Evolutionary conservation across 2,329 filamentous ascomycete species (phyloP).

Genomic region (Furcasterigmium furcatum): DNA sequence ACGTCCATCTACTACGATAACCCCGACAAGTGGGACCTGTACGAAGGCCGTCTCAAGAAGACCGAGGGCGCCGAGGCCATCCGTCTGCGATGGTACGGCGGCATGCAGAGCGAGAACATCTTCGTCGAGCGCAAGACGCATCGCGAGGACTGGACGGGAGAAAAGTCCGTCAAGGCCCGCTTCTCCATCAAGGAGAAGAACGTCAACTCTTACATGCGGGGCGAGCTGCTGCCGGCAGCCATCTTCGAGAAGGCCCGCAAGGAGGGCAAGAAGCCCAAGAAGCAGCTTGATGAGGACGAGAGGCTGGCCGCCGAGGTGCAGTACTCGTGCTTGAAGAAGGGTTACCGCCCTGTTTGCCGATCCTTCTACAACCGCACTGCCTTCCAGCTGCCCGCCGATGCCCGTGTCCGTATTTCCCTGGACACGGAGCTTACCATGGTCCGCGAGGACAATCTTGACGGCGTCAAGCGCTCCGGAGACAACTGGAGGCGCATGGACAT

Average conservation of each 20-base stretch:
- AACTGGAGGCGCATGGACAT: constrained; percentile 99
- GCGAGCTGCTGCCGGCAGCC: constrained; percentile 78
- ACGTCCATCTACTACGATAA: constrained; percentile 99
- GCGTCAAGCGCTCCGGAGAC: constrained; percentile 68
- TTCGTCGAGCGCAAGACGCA: constrained; percentile 98
- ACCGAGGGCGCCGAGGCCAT: constrained; percentile 97
- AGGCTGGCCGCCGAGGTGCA: constrained; percentile 88
- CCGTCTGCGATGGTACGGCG: constrained; percentile 94
- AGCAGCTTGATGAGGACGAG: constrained; percentile 89
- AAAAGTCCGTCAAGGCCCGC: constrained; percentile 97
- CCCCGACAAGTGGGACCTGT: constrained; percentile 87
- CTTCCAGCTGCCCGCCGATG: constrained; percentile 95
- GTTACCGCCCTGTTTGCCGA: constrained; percentile 83
- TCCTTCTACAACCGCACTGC: constrained; percentile 98
- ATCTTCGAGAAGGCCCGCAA: constrained; percentile 97
- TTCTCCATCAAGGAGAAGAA: constrained; percentile 97
- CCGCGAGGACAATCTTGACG: constrained; percentile 92
- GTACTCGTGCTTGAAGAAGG: constrained; percentile 85
- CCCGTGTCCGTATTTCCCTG: constrained; percentile 91
- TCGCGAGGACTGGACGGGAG: constrained; percentile 97
- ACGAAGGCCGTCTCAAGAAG: constrained; percentile 93
- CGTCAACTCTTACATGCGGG: constrained; percentile 84
- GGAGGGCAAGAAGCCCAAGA: constrained; percentile 89
- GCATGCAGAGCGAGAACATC: constrained; percentile 91
- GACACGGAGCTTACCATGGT: constrained; percentile 96